Evolutionary conservation across 345 rosid genomes (phyloP).

Genomic region (Dipteronia sinensis): DNA sequence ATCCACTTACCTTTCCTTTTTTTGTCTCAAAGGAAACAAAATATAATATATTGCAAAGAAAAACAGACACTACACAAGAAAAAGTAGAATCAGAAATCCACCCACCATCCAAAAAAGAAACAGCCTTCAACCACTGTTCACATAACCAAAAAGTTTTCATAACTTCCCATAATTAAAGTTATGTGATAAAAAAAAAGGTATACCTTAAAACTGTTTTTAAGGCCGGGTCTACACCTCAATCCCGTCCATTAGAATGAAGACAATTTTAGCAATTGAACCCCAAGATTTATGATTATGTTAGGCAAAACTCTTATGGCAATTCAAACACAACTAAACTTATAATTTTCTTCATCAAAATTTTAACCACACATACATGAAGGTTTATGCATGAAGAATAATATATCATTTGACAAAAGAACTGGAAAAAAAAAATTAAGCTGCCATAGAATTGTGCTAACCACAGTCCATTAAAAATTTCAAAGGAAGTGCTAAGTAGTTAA

Average conservation of each 20-base stretch:
- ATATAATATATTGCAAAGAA: not conserved
- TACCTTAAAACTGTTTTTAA: not conserved
- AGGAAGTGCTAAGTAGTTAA: not conserved
- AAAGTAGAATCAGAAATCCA: not conserved
- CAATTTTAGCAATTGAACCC: not conserved
- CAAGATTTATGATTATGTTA: not conserved
- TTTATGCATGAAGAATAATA: not conserved
- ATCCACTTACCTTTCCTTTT: not conserved
- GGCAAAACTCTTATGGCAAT: not conserved
- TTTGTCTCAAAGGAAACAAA: not conserved
- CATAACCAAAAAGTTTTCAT: not conserved
- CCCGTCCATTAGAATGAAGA: not conserved
- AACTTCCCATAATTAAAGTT: not conserved
- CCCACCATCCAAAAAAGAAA: not conserved
- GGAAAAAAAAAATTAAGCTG: not conserved
- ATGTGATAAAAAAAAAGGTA: not conserved
- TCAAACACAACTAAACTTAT: no score
- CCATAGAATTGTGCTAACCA: not conserved
- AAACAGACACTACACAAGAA: not conserved
- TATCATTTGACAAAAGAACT: no score
- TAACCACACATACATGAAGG: not conserved
- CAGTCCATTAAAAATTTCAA: not conserved
- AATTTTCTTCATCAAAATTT: not conserved
- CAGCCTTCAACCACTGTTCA: not conserved
- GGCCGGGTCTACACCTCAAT: not conserved